A percentile compares a stretch with the other conserved stretches of the same genome.
Evolutionary conservation across 352 stramenopile genomes (phyloP).

Genomic region (Globisporangium megalacanthum): DNA sequence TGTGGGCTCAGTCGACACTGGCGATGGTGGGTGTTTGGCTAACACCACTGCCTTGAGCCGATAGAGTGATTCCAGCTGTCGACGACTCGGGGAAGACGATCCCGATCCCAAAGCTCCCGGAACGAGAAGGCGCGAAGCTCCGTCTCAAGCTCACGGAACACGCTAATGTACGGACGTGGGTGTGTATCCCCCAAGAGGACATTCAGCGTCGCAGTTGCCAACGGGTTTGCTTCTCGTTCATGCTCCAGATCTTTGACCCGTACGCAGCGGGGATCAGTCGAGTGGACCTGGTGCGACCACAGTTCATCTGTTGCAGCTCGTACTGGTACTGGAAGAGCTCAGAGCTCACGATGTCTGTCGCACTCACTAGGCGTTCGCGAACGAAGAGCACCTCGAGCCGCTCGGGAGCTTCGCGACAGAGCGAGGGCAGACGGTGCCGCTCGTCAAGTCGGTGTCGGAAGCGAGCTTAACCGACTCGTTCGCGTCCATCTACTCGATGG

Average conservation of each 20-base stretch:
- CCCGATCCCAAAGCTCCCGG: slow-evolving; percentile 64
- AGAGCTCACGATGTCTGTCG: neutral
- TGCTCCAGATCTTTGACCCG: slow-evolving; percentile 67
- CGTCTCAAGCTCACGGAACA: slow-evolving; percentile 53
- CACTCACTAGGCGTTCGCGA: slow-evolving; percentile 55
- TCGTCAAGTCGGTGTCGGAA: slow-evolving; percentile 54
- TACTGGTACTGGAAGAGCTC: neutral
- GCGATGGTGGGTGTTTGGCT: neutral
- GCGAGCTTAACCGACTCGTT: slow-evolving; percentile 40
- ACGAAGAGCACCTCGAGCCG: slow-evolving; percentile 75
- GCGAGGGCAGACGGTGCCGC: slow-evolving; percentile 60
- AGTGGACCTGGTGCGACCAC: slow-evolving; percentile 45
- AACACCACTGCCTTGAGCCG: neutral
- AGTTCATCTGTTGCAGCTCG: neutral
- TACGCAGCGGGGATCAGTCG: slow-evolving; percentile 67
- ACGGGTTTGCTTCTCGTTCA: neutral
- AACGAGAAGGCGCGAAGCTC: slow-evolving; percentile 62
- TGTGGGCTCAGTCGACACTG: neutral
- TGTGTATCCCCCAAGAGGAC: neutral
- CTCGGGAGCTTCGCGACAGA: slow-evolving; percentile 70
- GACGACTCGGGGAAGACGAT: slow-evolving; percentile 58
- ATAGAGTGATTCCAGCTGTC: slow-evolving; percentile 66
- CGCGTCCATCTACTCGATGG: slow-evolving; percentile 58
- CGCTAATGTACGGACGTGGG: slow-evolving; percentile 33
- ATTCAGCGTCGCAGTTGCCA: neutral